A percentile compares a stretch with the other conserved stretches of the same genome.
These are phyloP conservation scores for Penicillium sp. DNA, from an alignment of 2,329 filamentous ascomycete species.

Conservation along the genomic window DNA sequence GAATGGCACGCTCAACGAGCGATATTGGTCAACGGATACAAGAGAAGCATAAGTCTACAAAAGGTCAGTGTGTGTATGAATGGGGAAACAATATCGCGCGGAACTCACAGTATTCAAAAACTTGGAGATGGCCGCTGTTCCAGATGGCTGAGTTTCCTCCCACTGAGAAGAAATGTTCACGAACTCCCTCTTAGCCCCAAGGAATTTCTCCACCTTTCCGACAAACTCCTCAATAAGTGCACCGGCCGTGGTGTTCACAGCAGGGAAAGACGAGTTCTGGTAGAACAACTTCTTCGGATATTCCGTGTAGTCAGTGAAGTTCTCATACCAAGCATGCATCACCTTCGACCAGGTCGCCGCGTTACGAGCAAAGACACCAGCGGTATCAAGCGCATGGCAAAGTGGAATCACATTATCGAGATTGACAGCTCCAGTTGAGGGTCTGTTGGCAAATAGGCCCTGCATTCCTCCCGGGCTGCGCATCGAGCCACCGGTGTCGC, in stretches of 20 bases:
- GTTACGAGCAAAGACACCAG: conserved; percentile 32
- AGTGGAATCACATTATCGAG: conserved; percentile 27
- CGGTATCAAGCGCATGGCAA: conserved; percentile 31
- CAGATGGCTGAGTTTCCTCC: conserved; percentile 20
- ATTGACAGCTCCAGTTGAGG: conserved; percentile 23
- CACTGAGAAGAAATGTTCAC: conserved; percentile 30
- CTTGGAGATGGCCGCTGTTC: conserved; percentile 9
- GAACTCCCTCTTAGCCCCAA: conserved; percentile 25
- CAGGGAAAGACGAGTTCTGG: conserved; percentile 13
- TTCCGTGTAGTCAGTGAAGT: conserved; percentile 19
- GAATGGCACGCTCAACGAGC: conserved; percentile 22
- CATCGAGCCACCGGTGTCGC: conserved; percentile 32
- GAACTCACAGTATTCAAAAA: conserved; percentile 7
- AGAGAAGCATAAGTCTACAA: conserved; percentile 20
- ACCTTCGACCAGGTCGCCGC: conserved; percentile 20
- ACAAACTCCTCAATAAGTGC: conserved; percentile 26
- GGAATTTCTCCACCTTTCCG: conserved; percentile 24
- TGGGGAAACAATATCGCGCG: not conserved
- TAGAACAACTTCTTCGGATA: conserved; percentile 24
- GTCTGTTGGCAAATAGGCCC: conserved; percentile 32
- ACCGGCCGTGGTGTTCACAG: conserved; percentile 23
- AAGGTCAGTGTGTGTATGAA: not conserved
- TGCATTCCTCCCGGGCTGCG: conserved; percentile 27
- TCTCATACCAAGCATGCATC: conserved; percentile 20
- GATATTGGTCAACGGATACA: conserved; percentile 22